These are phyloP conservation scores for Sanghuangporus baumii DNA, from an alignment of 1,284 basidiomycete genomes.

Conservation along the genomic window DNA sequence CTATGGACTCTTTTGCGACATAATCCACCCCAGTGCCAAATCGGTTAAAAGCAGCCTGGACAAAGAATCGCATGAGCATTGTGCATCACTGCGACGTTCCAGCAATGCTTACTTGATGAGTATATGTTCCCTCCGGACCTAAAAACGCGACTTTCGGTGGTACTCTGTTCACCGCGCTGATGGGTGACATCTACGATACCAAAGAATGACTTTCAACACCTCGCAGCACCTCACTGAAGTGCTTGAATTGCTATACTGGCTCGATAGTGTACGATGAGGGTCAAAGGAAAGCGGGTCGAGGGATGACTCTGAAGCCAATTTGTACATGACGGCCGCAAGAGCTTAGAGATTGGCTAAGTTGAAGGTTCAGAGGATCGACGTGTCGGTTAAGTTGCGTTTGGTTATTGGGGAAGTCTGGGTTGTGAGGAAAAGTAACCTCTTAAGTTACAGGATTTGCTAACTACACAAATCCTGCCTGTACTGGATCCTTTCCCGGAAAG, in stretches of 20 bases:
- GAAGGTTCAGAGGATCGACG: too few relatives aligned
- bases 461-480: too few relatives aligned
- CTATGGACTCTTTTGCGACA: conserved; percentile 46
- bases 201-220: too few relatives aligned
- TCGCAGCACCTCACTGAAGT: too few relatives aligned
- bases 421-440: too few relatives aligned
- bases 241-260: too few relatives aligned
- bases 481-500: too few relatives aligned
- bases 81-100: not conserved
- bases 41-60: conserved; percentile 52
- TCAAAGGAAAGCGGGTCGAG: not conserved
- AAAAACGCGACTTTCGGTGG: conserved; percentile 43
- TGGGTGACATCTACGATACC: not conserved
- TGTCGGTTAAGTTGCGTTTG: too few relatives aligned
- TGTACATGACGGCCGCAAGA: not conserved
- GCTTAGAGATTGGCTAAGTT: not conserved
- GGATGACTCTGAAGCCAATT: not conserved
- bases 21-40: conserved; percentile 53
- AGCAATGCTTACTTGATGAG: conserved; percentile 55
- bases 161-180: not conserved
- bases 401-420: too few relatives aligned
- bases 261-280: not conserved
- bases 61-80: not conserved
- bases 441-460: too few relatives aligned
- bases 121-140: conserved; percentile 71